Conservation (phyloP, 805 yeast genomes). For the Metschnikowia picachoensis region DNA sequence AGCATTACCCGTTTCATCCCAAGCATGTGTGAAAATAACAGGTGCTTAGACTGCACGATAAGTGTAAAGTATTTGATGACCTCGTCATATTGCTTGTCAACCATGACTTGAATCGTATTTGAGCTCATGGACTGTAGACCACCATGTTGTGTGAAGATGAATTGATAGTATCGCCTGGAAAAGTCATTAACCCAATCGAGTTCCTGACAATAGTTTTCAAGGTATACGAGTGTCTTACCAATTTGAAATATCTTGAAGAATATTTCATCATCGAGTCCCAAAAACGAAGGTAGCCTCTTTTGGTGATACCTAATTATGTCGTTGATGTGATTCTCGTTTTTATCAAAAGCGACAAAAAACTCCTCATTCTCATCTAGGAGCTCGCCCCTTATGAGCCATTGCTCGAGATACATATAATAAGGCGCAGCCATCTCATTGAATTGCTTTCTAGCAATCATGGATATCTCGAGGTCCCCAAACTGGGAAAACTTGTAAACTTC, state of each 20-base stretch:
- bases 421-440: slow-evolving; percentile 50
- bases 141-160: slow-evolving; percentile 27
- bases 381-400: slow-evolving; percentile 72
- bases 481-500: slow-evolving; percentile 45
- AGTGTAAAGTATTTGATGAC: slow-evolving; percentile 49
- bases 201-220: slow-evolving; percentile 64
- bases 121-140: slow-evolving; percentile 35
- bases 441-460: slow-evolving; percentile 39
- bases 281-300: slow-evolving; percentile 43
- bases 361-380: slow-evolving; percentile 52
- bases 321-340: slow-evolving; percentile 26
- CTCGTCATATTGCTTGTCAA: slow-evolving; percentile 46
- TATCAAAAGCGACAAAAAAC: slow-evolving; percentile 52
- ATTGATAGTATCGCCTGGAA: slow-evolving; percentile 29
- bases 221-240: slow-evolving; percentile 68
- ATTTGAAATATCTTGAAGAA: slow-evolving; percentile 53
- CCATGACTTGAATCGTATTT: slow-evolving; percentile 31
- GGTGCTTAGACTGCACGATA: slow-evolving; percentile 45
- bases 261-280: slow-evolving; percentile 28
- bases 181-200: slow-evolving; percentile 56
- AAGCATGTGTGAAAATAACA: slow-evolving; percentile 50
- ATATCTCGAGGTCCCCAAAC: slow-evolving; percentile 62
- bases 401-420: slow-evolving; percentile 53
- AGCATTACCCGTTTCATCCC: slow-evolving; percentile 64
- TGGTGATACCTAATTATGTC: slow-evolving; percentile 31